phyloP scores from a whole-genome alignment of 805 yeast genomes.

The Martiniozyma abietophila region DNA sequence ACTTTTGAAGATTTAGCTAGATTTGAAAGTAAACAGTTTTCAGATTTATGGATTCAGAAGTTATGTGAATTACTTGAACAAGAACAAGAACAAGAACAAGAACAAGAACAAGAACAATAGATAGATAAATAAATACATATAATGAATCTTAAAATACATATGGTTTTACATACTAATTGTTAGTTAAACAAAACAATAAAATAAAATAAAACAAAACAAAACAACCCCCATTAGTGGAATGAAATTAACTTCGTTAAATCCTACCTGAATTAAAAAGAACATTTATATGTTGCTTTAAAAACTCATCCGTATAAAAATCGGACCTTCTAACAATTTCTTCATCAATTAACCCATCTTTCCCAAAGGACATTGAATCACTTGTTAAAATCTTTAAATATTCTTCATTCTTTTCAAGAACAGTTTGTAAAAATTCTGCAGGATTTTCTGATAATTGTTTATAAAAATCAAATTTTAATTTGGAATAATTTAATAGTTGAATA shows the following conservation, averaged over 20 bases:
- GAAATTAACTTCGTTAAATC: slow-evolving; percentile 19
- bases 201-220: neutral
- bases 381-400: slow-evolving; percentile 78
- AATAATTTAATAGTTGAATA: slow-evolving; percentile 42
- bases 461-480: slow-evolving; percentile 64
- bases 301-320: slow-evolving; percentile 70
- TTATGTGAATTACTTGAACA: slow-evolving; percentile 8
- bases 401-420: slow-evolving; percentile 71
- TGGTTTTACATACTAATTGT: neutral
- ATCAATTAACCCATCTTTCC: slow-evolving; percentile 34
- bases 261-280: slow-evolving; percentile 55
- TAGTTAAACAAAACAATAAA: slow-evolving; percentile 1
- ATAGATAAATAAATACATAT: neutral
- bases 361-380: slow-evolving; percentile 49
- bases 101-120: too few relatives aligned
- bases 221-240: neutral
- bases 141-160: neutral
- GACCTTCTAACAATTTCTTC: slow-evolving; percentile 86
- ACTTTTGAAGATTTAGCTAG: slow-evolving; percentile 25
- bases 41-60: slow-evolving; percentile 13
- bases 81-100: slow-evolving; percentile 4
- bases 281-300: slow-evolving; percentile 71
- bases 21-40: slow-evolving; percentile 12
- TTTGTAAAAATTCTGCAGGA: slow-evolving; percentile 66
- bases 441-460: slow-evolving; percentile 64